Conservation (phyloP, 305 asterid genomes). For the Euphrasia arctica region DNA sequence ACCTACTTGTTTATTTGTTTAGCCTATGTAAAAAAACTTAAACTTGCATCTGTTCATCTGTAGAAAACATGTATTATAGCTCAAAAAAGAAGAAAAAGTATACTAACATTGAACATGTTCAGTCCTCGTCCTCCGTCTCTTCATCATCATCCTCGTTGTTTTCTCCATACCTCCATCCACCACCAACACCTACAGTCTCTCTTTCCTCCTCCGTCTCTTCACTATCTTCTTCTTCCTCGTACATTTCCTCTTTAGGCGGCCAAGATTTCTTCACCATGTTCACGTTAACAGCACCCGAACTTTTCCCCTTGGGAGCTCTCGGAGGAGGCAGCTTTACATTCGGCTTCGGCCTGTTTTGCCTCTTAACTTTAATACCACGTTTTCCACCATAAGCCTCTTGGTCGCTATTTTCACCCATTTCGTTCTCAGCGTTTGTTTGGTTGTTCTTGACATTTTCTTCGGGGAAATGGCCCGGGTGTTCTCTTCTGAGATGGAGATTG, state of each 20-base stretch:
- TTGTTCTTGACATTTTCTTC: slow-evolving; percentile 49
- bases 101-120: not conserved
- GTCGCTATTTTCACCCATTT: slow-evolving; percentile 83
- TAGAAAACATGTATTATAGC: too few species aligned
- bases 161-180: slow-evolving; percentile 72
- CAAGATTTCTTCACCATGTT: slow-evolving; percentile 50
- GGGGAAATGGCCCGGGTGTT: slow-evolving; percentile 90
- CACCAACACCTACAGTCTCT: slow-evolving; percentile 66
- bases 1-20: too few species aligned
- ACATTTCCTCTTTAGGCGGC: slow-evolving; percentile 61
- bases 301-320: slow-evolving; percentile 59
- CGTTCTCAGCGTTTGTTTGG: slow-evolving; percentile 35
- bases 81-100: not conserved
- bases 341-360: slow-evolving; percentile 76
- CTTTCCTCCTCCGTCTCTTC: slow-evolving; percentile 98
- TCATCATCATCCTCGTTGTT: slow-evolving; percentile 59
- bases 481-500: slow-evolving; percentile 86
- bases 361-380: slow-evolving; percentile 43
- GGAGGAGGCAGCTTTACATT: slow-evolving; percentile 68
- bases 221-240: slow-evolving; percentile 87
- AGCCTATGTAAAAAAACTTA: not conserved
- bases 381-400: slow-evolving; percentile 57
- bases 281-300: slow-evolving; percentile 41
- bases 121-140: slow-evolving; percentile 91
- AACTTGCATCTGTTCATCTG: slow-evolving; percentile 1